A percentile compares a stretch with the other conserved stretches of the same genome.
These are phyloP conservation scores for Blastocystis sp. DNA, from an alignment of 352 stramenopile genomes.

Conservation along the genomic window DNA sequence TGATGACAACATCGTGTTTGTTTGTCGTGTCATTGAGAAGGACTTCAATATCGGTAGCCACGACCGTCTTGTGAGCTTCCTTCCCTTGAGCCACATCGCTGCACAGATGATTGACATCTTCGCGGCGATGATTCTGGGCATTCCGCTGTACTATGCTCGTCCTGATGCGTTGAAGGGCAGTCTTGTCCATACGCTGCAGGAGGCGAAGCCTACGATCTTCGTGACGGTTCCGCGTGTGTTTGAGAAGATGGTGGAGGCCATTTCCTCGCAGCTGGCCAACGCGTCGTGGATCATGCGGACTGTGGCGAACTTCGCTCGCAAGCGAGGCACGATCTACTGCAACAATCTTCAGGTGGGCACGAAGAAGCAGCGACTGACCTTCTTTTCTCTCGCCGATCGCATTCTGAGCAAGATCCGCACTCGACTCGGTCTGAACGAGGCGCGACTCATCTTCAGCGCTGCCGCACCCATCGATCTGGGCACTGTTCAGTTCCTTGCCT, in stretches of 20 bases:
- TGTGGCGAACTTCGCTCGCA: conserved; percentile 67
- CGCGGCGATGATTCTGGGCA: conserved; percentile 66
- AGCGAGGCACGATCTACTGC: conserved; percentile 60
- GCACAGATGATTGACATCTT: conserved; percentile 80
- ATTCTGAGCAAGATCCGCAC: conserved; percentile 76
- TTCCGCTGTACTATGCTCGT: conserved; percentile 77
- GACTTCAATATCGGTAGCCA: conserved; percentile 64
- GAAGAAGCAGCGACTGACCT: background rate
- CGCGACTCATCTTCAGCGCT: conserved; percentile 72
- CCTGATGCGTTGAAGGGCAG: conserved; percentile 81
- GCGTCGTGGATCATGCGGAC: conserved; percentile 73
- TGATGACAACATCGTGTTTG: conserved; percentile 80
- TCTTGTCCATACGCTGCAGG: conserved; percentile 76
- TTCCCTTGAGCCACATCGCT: conserved; percentile 81
- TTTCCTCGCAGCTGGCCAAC: conserved; percentile 78
- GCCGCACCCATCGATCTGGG: conserved; percentile 67
- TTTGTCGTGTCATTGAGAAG: conserved; percentile 65
- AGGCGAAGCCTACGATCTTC: conserved; percentile 76
- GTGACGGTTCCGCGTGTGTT: conserved; percentile 81
- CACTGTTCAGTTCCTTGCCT: conserved; percentile 69
- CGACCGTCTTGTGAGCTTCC: conserved; percentile 77
- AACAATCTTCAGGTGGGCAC: conserved; percentile 73
- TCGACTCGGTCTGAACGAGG: conserved; percentile 78
- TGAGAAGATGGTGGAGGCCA: conserved; percentile 85
- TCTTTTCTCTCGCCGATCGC: conserved; percentile 73